A percentile compares a stretch with the other conserved stretches of the same genome.
Evolutionary conservation across 2,329 filamentous ascomycete genomes (phyloP).

Genomic region (Penicillium sp.): DNA sequence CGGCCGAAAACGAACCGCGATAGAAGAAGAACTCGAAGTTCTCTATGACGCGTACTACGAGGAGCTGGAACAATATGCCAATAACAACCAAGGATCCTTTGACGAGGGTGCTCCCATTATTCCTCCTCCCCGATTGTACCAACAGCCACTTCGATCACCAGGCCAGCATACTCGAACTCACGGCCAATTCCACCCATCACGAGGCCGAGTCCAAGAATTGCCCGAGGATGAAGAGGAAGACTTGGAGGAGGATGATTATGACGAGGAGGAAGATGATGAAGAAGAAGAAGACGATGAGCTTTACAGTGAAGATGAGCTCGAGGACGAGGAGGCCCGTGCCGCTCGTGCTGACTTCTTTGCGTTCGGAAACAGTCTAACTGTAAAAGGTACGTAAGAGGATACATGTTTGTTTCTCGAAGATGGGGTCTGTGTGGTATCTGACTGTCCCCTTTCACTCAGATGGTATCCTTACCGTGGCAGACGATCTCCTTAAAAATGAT

Average conservation of each 20-base stretch:
- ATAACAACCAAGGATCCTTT: conserved; percentile 61
- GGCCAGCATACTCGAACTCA: conserved; percentile 53
- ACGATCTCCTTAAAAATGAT: conserved; percentile 97
- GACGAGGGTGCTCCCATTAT: conserved; percentile 63
- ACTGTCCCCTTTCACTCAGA: conserved; percentile 51
- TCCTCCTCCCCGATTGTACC: conserved; percentile 58
- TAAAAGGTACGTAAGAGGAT: conserved; percentile 59
- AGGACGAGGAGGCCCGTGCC: conserved; percentile 59
- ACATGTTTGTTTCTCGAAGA: background rate
- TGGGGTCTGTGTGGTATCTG: conserved; percentile 33
- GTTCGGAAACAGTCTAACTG: conserved; percentile 94
- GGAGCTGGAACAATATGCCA: conserved; percentile 94
- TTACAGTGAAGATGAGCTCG: conserved; percentile 59
- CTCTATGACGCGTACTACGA: conserved; percentile 98
- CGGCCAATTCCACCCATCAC: conserved; percentile 59
- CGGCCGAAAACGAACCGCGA: conserved; percentile 89
- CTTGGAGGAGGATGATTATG: conserved; percentile 47
- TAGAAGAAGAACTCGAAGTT: conserved; percentile 95
- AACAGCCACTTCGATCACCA: conserved; percentile 51
- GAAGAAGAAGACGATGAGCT: conserved; percentile 60
- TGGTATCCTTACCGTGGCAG: conserved; percentile 96
- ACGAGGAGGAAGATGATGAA: conserved; percentile 46
- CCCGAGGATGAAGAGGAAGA: conserved; percentile 52
- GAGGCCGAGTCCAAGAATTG: conserved; percentile 62
- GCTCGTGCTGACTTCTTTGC: conserved; percentile 78